Evolutionary conservation across 345 rosid species (phyloP), one percentile per base, ranked within the genome.

Genomic region (Carallia pectinifolia): DNA sequence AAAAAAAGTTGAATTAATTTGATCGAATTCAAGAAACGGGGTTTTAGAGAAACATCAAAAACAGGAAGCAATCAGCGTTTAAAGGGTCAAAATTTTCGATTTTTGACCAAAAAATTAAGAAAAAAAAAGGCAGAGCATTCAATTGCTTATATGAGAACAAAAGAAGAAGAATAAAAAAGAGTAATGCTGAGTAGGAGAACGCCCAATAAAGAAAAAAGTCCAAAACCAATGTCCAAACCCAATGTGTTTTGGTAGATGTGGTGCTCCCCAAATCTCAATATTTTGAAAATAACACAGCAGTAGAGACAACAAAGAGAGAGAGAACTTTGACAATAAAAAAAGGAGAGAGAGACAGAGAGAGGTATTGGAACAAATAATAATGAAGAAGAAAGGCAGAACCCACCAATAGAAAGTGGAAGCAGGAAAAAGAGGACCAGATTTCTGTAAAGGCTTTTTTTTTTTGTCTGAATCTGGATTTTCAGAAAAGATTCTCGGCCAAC

Each of bases 351-450:
- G 48, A 17, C 15, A 31, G 58, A 23, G 47, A 34, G 37, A 40
- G 47, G 9, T 12, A 40, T 39, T 39, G 44, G 44, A 39, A 39
- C 44, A 39, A 39, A 39, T 8, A 9, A 40, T 9, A 40, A 9
- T 30, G 69, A 60, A 10, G n/a, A 66, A 56, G 61, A 40, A 40
- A 53, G 6, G 71, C 67, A 66, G 59, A 64, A 53, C 6, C 18
- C 38, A 58, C 38, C 34, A 1, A 10, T 18, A 34, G 38, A n/a
- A 0, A 23, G 19, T 2, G 31, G n/a, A 10, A 34, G 18, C 10
- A 48, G 1, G n/a, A 56, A 56, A 23, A 56, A 56, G 15, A 56
- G 33, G 1, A 63, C 29, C 40, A 0, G 47, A 29, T 0, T 39
- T 55, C 7, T 2, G 66, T 17, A 19, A 6, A 3, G 47, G 74